phyloP scores from a whole-genome alignment of 352 stramenopile genomes.

The Phytopythium chamaehyphon region DNA sequence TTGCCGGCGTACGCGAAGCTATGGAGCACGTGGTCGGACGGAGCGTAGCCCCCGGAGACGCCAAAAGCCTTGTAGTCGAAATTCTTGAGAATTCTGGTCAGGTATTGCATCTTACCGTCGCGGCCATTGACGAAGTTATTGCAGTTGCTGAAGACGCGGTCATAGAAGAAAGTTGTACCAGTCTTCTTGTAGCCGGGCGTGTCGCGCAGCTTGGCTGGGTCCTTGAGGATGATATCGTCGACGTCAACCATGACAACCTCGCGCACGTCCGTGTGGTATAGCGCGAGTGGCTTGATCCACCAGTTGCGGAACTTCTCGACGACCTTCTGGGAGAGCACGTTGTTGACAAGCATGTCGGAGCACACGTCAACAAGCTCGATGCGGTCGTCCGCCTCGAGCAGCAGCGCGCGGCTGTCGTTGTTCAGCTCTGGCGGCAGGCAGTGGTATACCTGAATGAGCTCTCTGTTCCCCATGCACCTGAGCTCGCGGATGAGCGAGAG shows the following conservation, averaged over 20 bases:
- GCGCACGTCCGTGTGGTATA: slow-evolving; percentile 30
- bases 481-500: slow-evolving; percentile 35
- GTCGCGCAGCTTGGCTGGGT: slow-evolving; percentile 32
- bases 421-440: slow-evolving; percentile 27
- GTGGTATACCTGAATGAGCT: slow-evolving; percentile 26
- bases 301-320: slow-evolving; percentile 26
- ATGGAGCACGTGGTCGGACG: slow-evolving; percentile 33
- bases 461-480: slow-evolving; percentile 26
- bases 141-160: slow-evolving; percentile 37
- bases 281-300: slow-evolving; percentile 43
- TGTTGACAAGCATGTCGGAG: slow-evolving; percentile 14
- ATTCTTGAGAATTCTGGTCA: slow-evolving; percentile 28
- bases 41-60: slow-evolving; percentile 10
- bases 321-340: slow-evolving; percentile 6
- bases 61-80: slow-evolving; percentile 50
- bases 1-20: slow-evolving; percentile 39
- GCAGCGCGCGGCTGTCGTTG: slow-evolving; percentile 8
- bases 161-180: slow-evolving; percentile 64
- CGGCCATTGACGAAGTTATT: slow-evolving; percentile 40
- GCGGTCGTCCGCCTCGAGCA: slow-evolving; percentile 15
- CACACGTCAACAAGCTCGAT: slow-evolving; percentile 41
- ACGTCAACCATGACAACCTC: slow-evolving; percentile 43
- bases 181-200: slow-evolving; percentile 34
- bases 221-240: slow-evolving; percentile 43
- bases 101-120: slow-evolving; percentile 27